Conservation (phyloP, 352 stramenopile genomes). For the Aphanomyces cochlioides region DNA sequence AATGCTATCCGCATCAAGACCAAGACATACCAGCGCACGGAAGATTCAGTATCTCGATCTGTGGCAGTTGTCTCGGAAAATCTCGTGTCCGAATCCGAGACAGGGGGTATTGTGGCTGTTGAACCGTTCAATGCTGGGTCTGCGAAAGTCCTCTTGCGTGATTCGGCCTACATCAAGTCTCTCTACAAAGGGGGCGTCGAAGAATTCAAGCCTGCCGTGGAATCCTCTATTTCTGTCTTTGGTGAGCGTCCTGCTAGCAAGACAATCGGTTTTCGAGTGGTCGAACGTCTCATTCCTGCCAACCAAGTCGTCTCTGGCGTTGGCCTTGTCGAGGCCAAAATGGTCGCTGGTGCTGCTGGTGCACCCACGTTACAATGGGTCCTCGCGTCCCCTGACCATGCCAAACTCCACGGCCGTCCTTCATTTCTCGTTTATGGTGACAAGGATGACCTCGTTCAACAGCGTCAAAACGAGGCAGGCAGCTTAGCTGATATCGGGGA, state of each 20-base stretch:
- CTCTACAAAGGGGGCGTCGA: conserved; percentile 23
- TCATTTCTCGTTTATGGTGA: conserved; percentile 26
- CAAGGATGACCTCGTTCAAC: conserved; percentile 2
- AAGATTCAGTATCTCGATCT: neutral
- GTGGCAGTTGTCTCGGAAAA: conserved; percentile 14
- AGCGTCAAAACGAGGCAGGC: neutral
- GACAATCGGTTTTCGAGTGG: conserved; percentile 21
- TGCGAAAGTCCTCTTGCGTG: neutral
- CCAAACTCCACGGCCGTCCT: conserved; percentile 4
- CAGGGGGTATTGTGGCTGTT: conserved; percentile 20
- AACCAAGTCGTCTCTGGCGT: conserved; percentile 24
- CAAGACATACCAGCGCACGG: conserved; percentile 16
- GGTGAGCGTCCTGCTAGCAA: conserved; percentile 1
- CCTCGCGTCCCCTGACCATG: neutral
- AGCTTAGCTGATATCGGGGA: neutral
- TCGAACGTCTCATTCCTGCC: conserved; percentile 15
- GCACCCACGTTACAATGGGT: conserved; percentile 18
- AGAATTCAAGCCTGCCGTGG: conserved; percentile 20
- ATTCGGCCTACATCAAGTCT: conserved; percentile 4
- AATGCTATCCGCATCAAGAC: conserved; percentile 19
- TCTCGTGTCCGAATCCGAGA: conserved; percentile 15
- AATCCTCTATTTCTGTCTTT: conserved; percentile 19
- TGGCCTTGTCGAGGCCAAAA: conserved; percentile 17
- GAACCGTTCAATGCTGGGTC: neutral
- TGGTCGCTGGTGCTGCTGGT: conserved; percentile 12